Evolutionary conservation across 768 basidiomycete genomes (phyloP), one percentile per base, ranked within the genome.

Genomic region (Amanita jacksonii): DNA sequence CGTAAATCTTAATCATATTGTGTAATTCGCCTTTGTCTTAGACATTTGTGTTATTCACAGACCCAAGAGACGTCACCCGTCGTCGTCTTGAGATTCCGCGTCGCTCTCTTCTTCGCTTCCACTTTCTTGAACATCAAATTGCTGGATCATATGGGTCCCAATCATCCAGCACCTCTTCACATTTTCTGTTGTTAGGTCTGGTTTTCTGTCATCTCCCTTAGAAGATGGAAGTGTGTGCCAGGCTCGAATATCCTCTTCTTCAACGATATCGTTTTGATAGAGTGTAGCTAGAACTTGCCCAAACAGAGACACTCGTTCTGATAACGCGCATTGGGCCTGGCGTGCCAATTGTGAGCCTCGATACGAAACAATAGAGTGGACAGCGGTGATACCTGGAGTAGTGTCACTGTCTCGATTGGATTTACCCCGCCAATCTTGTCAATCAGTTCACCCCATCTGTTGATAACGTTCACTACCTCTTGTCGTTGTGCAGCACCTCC

Each of bases 191-290:
- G 67, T 54, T 16, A 53, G 49, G 3, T 65, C 67, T 9, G 62
- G 49, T 41, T 67, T 68, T 18, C 67, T 51, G 6, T 67, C 74
- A 41, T 66, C 67, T 24, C 73, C 85, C 56, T 69, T 72, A 22
- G 79, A 76, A 38, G 56, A 64, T 18, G 75, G 71, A 39, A 64
- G 69, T 42, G 59, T 66, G 60, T 92, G 81, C 94, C 94, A 99
- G 38, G 66, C 70, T n/a, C 87, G 77, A 51, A 97, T 83, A 51
- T 90, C 83, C 40, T 89, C 85, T 54, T 92, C 91, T 38, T 87
- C 86, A 2, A 96, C 80, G 35, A 96, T 75, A 58, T 99, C 94
- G n/a, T 74, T 72, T 56, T 94, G 86, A 61, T 97, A 99, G 10
- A 92, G 67, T 3, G 82, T 81, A 23, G 83, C 83, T 18, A 98